Evolutionary conservation across 805 yeast genomes (phyloP).

Genomic region (Cyberlindnera xylosilytica): DNA sequence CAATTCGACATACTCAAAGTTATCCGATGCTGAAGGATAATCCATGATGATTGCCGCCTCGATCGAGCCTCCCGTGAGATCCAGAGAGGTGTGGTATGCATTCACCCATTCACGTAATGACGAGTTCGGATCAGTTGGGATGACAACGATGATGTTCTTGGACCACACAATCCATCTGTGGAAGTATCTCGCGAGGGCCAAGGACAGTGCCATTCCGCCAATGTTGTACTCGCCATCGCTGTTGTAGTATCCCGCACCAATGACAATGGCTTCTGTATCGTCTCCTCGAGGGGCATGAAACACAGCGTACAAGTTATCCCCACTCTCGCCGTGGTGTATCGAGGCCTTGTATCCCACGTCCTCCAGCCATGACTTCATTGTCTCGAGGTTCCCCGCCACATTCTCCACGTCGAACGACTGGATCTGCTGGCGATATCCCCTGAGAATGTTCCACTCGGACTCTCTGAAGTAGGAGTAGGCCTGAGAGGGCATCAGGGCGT

Average conservation of each 20-base stretch:
- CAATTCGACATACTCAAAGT: slow-evolving; percentile 70
- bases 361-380: slow-evolving; percentile 56
- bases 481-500: slow-evolving; percentile 96
- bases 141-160: slow-evolving; percentile 83
- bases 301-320: slow-evolving; percentile 66
- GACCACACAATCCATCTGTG: slow-evolving; percentile 92
- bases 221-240: slow-evolving; percentile 61
- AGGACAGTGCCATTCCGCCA: slow-evolving; percentile 74
- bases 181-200: slow-evolving; percentile 77
- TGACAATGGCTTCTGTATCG: slow-evolving; percentile 90
- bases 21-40: slow-evolving; percentile 62
- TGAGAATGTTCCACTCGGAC: slow-evolving; percentile 86
- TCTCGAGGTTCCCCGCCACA: slow-evolving; percentile 37
- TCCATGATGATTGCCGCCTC: slow-evolving; percentile 89
- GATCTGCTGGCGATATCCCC: slow-evolving; percentile 68
- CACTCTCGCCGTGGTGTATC: slow-evolving; percentile 34
- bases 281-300: slow-evolving; percentile 94
- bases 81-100: slow-evolving; percentile 83
- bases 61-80: slow-evolving; percentile 87
- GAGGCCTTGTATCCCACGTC: slow-evolving; percentile 72
- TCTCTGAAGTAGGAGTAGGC: slow-evolving; percentile 90
- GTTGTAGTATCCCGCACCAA: slow-evolving; percentile 85
- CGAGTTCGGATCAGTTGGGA: slow-evolving; percentile 66
- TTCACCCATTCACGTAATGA: slow-evolving; percentile 87
- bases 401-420: slow-evolving; percentile 30